A percentile compares a stretch with the other conserved stretches of the same genome.
Conservation (phyloP, 495 filamentous ascomycete genomes). For the Penicillium waksmanii region DNA sequence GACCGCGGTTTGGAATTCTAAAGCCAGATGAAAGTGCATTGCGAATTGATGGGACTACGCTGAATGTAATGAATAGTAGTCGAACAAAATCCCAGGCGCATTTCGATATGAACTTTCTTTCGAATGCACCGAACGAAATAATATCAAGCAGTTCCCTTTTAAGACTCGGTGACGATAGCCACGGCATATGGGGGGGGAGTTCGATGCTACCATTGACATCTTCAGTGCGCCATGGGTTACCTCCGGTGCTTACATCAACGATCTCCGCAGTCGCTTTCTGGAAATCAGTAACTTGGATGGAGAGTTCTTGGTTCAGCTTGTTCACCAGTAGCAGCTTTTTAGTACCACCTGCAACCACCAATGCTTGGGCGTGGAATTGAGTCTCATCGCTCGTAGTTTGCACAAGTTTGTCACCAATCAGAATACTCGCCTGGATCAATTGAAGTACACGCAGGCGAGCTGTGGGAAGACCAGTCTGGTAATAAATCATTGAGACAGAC, state of each 20-base stretch:
- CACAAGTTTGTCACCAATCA: neutral
- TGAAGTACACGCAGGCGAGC: conserved; percentile 10
- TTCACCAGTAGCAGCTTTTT: conserved; percentile 11
- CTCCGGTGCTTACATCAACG: conserved; percentile 7
- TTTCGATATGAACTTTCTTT: too few species aligned
- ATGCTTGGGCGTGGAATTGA: neutral
- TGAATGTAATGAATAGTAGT: too few species aligned
- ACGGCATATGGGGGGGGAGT: conserved; percentile 6
- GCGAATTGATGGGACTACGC: neutral
- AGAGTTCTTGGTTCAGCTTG: neutral
- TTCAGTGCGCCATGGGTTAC: conserved; percentile 6
- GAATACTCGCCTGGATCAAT: conserved; percentile 1
- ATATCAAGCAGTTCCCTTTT: neutral
- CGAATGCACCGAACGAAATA: too few species aligned
- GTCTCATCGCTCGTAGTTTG: conserved; percentile 1
- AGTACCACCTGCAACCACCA: neutral
- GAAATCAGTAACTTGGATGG: neutral
- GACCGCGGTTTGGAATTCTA: neutral
- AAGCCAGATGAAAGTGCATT: neutral
- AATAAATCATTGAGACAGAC: conserved; percentile 14
- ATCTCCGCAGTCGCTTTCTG: neutral
- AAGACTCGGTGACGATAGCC: conserved; percentile 2
- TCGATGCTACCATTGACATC: neutral
- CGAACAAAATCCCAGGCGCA: too few species aligned
- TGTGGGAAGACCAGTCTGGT: conserved; percentile 9